Base-by-base conservation (phyloP, 148 eudicot genomes). In the Chenopodium album region DNA sequence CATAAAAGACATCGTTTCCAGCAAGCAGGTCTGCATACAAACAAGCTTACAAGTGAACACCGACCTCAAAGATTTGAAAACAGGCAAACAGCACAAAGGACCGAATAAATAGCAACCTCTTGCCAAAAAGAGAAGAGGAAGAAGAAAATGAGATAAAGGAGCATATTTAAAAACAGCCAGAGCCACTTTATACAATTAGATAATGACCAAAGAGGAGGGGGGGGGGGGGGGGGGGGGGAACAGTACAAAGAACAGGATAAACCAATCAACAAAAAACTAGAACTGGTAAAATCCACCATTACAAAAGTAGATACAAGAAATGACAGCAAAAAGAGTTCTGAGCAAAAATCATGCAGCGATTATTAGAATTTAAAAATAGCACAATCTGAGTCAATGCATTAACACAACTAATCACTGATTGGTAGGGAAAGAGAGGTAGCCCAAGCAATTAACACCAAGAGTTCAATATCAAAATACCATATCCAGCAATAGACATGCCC, bases 1-100 rank as follows among this genome's bases (percentile, higher is more conserved):
- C 78, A 88, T 54, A 82, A 96, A 94, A 23, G 99, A 94, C 99
- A 96, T 92, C 32, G 99, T 96, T 41, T 90, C 91, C 79, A 96
- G 78, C 68, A 96, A 87, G 78, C 82, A 73, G 56, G 74, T 86
- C 99, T 96, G 91, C 66, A 67, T 19, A 52, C 66, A 80, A 75
- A 64, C 69, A 65, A 66, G 37, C n/a, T 37, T 71, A 52, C 75
- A 1, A 78, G 46, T 11, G 22, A 12, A 17, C 62, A 47, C 5
- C 56, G 22, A 52, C 46, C 73, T 12, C 26, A 47, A 65, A 22
- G 62, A 65, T 28, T 48, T 31, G 50, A 12, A 31, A 65, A 74
- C 26, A 74, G 1, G 50, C 5, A 31, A 65, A 74, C 26, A 74
- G 1, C 63, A 75, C 26, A n/a, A 23, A 16, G 56, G 37, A 26